phyloP scores from a whole-genome alignment of 257 asterid species.

The Fraxinus cuspidata region DNA sequence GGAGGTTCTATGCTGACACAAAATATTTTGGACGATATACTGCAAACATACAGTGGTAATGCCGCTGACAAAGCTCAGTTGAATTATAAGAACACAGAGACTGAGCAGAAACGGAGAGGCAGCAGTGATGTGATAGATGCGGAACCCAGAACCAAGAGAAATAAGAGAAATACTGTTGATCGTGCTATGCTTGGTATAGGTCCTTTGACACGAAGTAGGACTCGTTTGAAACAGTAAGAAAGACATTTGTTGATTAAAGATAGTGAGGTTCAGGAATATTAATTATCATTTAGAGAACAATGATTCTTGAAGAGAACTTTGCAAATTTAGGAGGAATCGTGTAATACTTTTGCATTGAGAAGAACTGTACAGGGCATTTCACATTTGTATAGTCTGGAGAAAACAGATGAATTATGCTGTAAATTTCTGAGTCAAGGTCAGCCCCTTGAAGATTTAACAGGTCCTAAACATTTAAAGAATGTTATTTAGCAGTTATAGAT shows the following conservation, averaged over 20 bases:
- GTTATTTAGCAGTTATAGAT: neutral
- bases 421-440: neutral
- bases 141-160: neutral
- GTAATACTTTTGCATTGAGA: neutral
- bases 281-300: neutral
- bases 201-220: slow-evolving; percentile 48
- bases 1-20: slow-evolving; percentile 25
- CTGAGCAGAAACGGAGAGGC: slow-evolving; percentile 11
- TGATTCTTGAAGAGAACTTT: neutral
- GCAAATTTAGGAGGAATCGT: neutral
- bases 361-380: neutral
- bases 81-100: neutral
- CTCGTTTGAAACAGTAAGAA: slow-evolving; percentile 20
- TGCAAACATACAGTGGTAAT: slow-evolving; percentile 23
- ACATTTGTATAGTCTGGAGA: neutral
- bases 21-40: slow-evolving; percentile 29
- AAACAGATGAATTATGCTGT: neutral
- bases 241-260: neutral
- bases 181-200: slow-evolving; percentile 15
- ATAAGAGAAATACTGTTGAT: neutral
- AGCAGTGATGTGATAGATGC: neutral
- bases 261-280: neutral
- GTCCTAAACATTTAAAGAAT: neutral
- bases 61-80: slow-evolving; percentile 19
- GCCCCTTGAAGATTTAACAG: neutral